Evolutionary conservation across 2,329 filamentous ascomycete species (phyloP), one percentile per base, ranked within the genome.

Genomic region (Aspergillus vadensis): DNA sequence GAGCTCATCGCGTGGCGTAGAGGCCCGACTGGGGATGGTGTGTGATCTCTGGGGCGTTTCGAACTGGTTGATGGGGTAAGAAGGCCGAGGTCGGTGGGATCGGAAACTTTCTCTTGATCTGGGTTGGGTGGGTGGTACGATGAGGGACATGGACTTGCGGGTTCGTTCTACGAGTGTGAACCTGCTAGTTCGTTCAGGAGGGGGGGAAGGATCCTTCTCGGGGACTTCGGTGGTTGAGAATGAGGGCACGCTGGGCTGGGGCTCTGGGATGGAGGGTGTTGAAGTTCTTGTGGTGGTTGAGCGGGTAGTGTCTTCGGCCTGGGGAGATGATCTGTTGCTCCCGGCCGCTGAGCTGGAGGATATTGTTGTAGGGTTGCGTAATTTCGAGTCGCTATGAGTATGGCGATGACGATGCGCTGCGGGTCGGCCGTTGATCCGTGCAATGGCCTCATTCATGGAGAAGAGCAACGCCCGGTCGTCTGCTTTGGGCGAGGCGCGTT

Each of bases 121-220:
- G 57, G 67, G 23, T 58, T 43, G 25, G 17, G 39, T 52, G 47
- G 67, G 59, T 48, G 73, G 60, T 1, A 86, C 83, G 50, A 85
- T 80, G 3, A 87, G 82, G 0, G 88, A 86, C 87, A 97, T 94
- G 17, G 91, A 92, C 57, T 92, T 82, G 17, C 90, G 86, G 0
- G 93, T 96, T 51, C 92, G 88, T 70, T 96, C 92, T 4, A 89
- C 84, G 0, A 95, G 82, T 0, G 88, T 80, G 59, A 62, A 69
- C 69, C 59, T 57, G 39, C 69, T 65, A 69, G 48, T 36, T 43
- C 30, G 21, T 44, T 58, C 44, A 30, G 49, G 39, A 23, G 41
- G 39, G 41, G 39, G 53, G n/a, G 17, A 14, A 12, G 41, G 36
- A 5, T 47, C 53, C n/a, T 36, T 60, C 21, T 48, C 8, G 48